Evolutionary conservation across 768 basidiomycete species (phyloP).

Genomic region (Boletus tomentosulus): DNA sequence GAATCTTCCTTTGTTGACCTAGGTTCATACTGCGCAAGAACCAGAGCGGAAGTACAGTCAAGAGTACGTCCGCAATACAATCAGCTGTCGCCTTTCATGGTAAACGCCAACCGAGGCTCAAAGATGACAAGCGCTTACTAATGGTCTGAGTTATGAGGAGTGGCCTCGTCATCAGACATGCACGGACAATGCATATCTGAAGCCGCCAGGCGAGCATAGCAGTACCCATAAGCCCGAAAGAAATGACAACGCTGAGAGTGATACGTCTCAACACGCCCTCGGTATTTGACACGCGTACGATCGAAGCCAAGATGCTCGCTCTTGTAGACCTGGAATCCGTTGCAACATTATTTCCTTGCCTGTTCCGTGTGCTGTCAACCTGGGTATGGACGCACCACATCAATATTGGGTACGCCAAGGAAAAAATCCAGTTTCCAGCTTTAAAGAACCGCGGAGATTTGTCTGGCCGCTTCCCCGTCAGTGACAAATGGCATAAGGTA

Average conservation of each 20-base stretch:
- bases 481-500: neutral
- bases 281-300: conserved; percentile 20
- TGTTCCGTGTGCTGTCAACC: neutral
- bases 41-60: conserved; percentile 19
- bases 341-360: neutral
- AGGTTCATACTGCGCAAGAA: conserved; percentile 14
- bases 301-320: conserved; percentile 21
- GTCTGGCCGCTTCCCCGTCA: conserved; percentile 2
- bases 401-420: conserved; percentile 15
- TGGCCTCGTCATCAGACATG: conserved; percentile 4
- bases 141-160: conserved; percentile 11
- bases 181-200: conserved; percentile 2
- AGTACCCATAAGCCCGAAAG: conserved; percentile 16
- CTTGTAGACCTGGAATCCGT: conserved; percentile 18
- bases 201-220: conserved; percentile 8
- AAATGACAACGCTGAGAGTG: conserved; percentile 4
- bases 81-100: conserved; percentile 15
- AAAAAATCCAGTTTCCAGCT: conserved; percentile 11
- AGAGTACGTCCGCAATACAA: conserved; percentile 14
- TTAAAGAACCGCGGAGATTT: conserved; percentile 3
- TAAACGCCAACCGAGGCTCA: neutral
- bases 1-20: conserved; percentile 8
- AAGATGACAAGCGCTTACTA: conserved; percentile 8
- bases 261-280: conserved; percentile 5
- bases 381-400: conserved; percentile 4